Conservation (phyloP, 495 filamentous ascomycete genomes). For the Annulohypoxylon bovei region DNA sequence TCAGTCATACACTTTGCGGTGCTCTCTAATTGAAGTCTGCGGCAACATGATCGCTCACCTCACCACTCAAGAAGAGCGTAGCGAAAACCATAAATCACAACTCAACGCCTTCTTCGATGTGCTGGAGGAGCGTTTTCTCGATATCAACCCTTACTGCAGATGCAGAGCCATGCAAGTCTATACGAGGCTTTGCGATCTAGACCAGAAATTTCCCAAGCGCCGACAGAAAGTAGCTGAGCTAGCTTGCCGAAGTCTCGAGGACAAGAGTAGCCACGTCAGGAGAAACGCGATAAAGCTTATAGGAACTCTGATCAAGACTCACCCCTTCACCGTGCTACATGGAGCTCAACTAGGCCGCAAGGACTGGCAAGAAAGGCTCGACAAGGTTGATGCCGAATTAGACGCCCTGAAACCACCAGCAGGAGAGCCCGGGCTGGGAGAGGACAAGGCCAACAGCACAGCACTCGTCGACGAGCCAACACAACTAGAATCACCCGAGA, state of each 20-base stretch:
- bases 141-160: conserved; percentile 96
- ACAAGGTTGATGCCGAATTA: conserved; percentile 82
- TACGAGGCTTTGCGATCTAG: conserved; percentile 87
- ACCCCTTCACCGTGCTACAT: conserved; percentile 92
- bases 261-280: conserved; percentile 97
- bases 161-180: conserved; percentile 93
- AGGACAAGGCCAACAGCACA: conserved; percentile 62
- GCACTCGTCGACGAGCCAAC: conserved; percentile 92
- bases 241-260: conserved; percentile 87
- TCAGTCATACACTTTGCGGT: conserved; percentile 91
- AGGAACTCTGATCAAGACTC: conserved; percentile 85
- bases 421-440: conserved; percentile 79
- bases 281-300: conserved; percentile 95
- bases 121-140: conserved; percentile 93
- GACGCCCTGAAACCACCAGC: conserved; percentile 81
- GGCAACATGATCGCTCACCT: conserved; percentile 95
- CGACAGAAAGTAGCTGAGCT: conserved; percentile 86
- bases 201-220: conserved; percentile 93
- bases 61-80: conserved; percentile 87
- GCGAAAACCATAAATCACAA: conserved; percentile 90
- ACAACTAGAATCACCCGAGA: conserved; percentile 72
- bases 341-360: conserved; percentile 84
- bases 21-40: conserved; percentile 95
- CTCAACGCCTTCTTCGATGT: conserved; percentile 97
- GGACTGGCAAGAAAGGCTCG: conserved; percentile 83